Conservation (phyloP, 116 monocot species). For the Iris pallida region DNA sequence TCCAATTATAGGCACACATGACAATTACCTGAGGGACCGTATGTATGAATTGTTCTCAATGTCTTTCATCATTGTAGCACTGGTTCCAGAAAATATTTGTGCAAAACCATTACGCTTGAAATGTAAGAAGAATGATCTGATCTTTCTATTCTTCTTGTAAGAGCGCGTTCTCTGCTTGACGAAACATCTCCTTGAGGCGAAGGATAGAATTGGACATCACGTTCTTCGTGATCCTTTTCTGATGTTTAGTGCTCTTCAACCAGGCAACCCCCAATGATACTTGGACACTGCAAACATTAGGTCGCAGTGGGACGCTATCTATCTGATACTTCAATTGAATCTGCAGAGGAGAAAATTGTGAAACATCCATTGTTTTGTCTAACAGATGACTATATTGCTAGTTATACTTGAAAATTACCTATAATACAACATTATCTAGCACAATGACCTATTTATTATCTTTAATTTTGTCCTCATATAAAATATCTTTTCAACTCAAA, state of each 20-base stretch:
- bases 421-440: not conserved
- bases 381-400: not conserved
- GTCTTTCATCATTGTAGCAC: too few relatives aligned
- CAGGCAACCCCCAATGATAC: slow-evolving; percentile 66
- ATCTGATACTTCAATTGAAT: slow-evolving; percentile 76
- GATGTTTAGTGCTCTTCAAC: slow-evolving; percentile 74
- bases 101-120: too few relatives aligned
- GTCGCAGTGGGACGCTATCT: slow-evolving; percentile 39
- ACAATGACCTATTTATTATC: not conserved
- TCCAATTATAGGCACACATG: too few relatives aligned
- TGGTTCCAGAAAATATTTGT: too few relatives aligned
- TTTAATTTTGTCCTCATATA: not conserved
- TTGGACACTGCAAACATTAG: slow-evolving; percentile 54
- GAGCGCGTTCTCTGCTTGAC: slow-evolving; percentile 39
- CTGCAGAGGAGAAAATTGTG: slow-evolving; percentile 26
- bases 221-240: slow-evolving; percentile 67
- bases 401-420: not conserved
- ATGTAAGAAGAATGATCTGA: too few relatives aligned
- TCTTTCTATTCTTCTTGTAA: not conserved
- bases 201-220: slow-evolving; percentile 38
- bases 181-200: slow-evolving; percentile 61
- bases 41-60: too few relatives aligned
- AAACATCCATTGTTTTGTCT: not conserved
- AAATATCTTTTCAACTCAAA: not conserved
- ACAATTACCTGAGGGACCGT: too few relatives aligned